Conservation (phyloP, 108 stramenopile species). For the Nitzschia sp. region DNA sequence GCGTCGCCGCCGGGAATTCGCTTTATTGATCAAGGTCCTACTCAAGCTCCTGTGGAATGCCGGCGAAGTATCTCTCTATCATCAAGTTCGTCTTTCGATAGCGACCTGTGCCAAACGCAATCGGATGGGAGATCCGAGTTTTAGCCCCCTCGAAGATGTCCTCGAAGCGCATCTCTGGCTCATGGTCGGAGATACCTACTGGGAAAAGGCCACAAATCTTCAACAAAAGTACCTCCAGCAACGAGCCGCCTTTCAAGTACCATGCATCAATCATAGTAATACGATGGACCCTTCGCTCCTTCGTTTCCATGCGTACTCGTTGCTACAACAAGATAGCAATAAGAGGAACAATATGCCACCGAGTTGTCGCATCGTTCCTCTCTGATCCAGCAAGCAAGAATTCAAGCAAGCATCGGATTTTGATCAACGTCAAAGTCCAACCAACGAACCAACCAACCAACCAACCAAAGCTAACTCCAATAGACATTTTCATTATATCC, state of each 20-base stretch:
- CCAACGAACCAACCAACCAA: no score
- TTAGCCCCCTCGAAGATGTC: not conserved
- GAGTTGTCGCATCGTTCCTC: no score
- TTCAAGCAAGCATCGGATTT: no score
- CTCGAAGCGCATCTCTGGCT: not conserved
- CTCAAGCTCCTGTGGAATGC: not conserved
- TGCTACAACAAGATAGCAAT: no score
- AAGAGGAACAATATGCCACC: no score
- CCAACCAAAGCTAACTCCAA: no score
- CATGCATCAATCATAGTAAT: no score
- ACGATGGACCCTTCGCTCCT: no score
- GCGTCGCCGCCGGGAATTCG: not conserved
- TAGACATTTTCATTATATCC: no score
- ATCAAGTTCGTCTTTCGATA: not conserved
- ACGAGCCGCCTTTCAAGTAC: not conserved
- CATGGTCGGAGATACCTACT: conserved; percentile 2
- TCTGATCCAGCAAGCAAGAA: no score
- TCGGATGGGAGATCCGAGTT: conserved; percentile 3
- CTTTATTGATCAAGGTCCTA: not conserved
- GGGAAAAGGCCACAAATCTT: not conserved
- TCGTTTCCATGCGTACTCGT: no score
- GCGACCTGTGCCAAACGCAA: not conserved
- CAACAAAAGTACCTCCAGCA: not conserved
- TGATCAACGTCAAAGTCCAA: no score
- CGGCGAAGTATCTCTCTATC: not conserved